Evolutionary conservation across 176 grass and related monocot species (phyloP), one percentile per base, ranked within the genome.

Genomic region (Poa annua): DNA sequence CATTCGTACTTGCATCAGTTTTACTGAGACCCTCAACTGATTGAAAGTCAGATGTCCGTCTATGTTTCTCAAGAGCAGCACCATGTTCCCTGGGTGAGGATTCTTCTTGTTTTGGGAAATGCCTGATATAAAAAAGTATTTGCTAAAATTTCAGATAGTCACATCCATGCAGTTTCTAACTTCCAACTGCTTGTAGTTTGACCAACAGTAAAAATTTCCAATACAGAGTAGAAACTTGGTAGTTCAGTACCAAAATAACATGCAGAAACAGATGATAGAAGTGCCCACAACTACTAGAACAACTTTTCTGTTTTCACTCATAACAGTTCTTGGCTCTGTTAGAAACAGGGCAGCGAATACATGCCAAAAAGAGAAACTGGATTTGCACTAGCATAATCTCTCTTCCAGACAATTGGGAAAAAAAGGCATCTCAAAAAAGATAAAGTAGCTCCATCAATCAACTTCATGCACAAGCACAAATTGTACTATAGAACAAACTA

Each of bases 101-200:
- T 56, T 90, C 88, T 59, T 71, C 75, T 84, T 76, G 75, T 25
- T 80, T 90, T 1, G 33, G 52, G 54, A 55, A 34, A 70, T 80
- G 66, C 80, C 88, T 90, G 80, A 51, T 70, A 83, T 14, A 80
- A 56, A 77, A 6, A 73, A 16, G 47, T 16, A 70, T 81, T 19
- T 9, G 12, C 10, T 53, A 20, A 71, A n/a, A 20, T 64, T 60
- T 19, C 13, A 80, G 2, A 80, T 29, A 57, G 1, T n/a, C 12
- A 21, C 24, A 62, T 35, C 38, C 11, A 12, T 42, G 21, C 19
- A 25, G 12, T 47, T 45, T 53, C 11, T 52, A 65, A 75, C 26
- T 51, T 66, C 4, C 6, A 64, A 33, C 47, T 8, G 41, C 44
- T 51, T 76, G 41, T 76, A 51, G 17, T 25, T 35, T 24, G n/a